Evolutionary conservation across 768 basidiomycete genomes (phyloP), one percentile per base, ranked within the genome.

Genomic region (Suillus spraguei): DNA sequence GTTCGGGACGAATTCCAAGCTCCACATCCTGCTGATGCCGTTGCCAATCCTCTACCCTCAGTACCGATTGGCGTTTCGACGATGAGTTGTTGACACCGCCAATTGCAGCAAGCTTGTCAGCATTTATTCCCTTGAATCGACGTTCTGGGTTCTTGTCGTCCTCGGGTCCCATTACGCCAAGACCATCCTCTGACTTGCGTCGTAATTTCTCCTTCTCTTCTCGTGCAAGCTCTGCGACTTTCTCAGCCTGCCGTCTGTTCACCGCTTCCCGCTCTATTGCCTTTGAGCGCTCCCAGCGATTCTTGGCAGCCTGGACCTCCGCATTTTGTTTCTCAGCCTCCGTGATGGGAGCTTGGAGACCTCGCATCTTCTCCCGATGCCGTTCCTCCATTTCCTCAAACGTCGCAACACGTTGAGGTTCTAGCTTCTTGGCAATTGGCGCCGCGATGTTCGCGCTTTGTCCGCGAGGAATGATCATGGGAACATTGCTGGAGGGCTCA

Each of bases 31-130:
- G 80, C 71, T 93, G 92, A 68, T 87, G 83, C 66, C 84, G 83
- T 74, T 91, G 88, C 92, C 92, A 94, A 71, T 92, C 92, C 73
- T 92, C 90, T 46, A 94, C 92, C 72, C 92, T 92, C 80, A 93
- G 74, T 71, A 83, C 86, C 47, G 91, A 92, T 74, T 88, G 73
- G 54, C 90, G 85, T 68, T 84, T 86, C 50, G 88, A 86, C 35
- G 78, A 71, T 16, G 73, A n/a, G 14, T 47, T 63, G 39, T 69
- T 67, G 3, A 61, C 54, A 17, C 76, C 77, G 14, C 71, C 67
- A 58, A 80, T 70, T 33, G 74, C 70, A 50, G 82, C 85, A 16
- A 92, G 79, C 72, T 82, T 83, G 70, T 88, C 85, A 11, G 83
- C 87, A 68, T 88, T 92, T 73, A 85, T 69, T 10, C 28, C 55